Base-by-base conservation (phyloP, 2,329 filamentous ascomycete species). In the Xylariaceae sp. region DNA sequence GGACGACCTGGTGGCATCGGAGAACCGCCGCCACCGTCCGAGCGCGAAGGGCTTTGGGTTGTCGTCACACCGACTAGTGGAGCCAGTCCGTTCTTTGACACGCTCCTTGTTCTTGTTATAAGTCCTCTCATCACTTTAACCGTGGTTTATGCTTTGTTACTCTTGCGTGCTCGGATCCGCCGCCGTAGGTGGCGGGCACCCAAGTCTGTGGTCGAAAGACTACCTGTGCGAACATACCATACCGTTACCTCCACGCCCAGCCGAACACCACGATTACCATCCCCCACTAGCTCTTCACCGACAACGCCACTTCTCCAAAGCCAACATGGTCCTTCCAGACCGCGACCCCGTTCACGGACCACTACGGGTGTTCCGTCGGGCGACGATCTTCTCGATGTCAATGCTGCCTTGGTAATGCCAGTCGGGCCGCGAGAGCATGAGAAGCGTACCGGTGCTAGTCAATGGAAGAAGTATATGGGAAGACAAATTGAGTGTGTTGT, bases 161-260 rank as follows among this genome's bases (percentile, higher is more conserved):
- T 97, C 33, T 73, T 97, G 29, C 85, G 93, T 44, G 91, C 91
- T 37, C 85, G 91, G 48, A 94, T 96, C 56, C 84, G 92, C 40
- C 80, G 92, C 48, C 80, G 92, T 52, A 80, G 92, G 56, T 98
- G 93, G 92, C 82, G 93, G 58, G 93, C 93, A n/a, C 93, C 93
- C 5, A 98, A 98, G 67, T 95, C 89, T 1, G 83, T 98, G 1
- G 91, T 98, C 16, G 91, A 96, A 56, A 84, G 87, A 47, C 77
- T 98, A n/a, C 93, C 93, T 2, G 90, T 98, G 12, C 83, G 92
- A 48, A 97, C 91, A 0, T 98, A 96, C 61, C 91, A 95, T 59
- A 95, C 91, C 0, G 87, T 95, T 27, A 72, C 79, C 2, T 73
- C 76, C 10, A 77, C 80, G 2, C 80, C 82, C 1, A 65, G 80